Evolutionary conservation across 2,329 filamentous ascomycete species (phyloP).

Genomic region (Phymatotrichopsis omnivora): DNA sequence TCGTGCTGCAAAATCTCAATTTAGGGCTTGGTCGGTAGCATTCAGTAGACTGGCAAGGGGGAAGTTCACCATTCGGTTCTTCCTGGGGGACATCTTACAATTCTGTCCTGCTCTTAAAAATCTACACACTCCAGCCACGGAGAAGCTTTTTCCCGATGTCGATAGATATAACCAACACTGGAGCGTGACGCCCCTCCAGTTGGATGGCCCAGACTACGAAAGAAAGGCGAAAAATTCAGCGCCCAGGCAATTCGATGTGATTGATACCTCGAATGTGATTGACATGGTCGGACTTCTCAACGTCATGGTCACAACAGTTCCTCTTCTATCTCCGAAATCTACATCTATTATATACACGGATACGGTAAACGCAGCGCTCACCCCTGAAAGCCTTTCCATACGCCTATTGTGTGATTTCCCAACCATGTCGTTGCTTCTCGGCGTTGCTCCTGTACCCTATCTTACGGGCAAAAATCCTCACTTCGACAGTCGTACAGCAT

Average conservation of each 20-base stretch:
- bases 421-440: constrained; percentile 44
- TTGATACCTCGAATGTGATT: constrained; percentile 46
- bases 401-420: constrained; percentile 42
- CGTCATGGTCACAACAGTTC: constrained; percentile 39
- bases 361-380: constrained; percentile 37
- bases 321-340: constrained; percentile 40
- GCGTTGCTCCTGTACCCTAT: constrained; percentile 41
- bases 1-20: constrained; percentile 38
- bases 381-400: too few relatives aligned
- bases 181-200: constrained; percentile 36
- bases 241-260: constrained; percentile 44
- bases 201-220: constrained; percentile 40
- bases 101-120: constrained; percentile 46
- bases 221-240: too few relatives aligned
- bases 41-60: too few relatives aligned
- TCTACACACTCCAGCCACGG: too few relatives aligned
- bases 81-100: constrained; percentile 42
- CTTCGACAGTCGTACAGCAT: too few relatives aligned
- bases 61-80: constrained; percentile 40
- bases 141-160: too few relatives aligned
- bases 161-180: too few relatives aligned
- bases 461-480: too few relatives aligned
- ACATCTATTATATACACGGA: constrained; percentile 45
- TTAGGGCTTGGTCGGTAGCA: constrained; percentile 40
- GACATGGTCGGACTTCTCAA: constrained; percentile 41